phyloP scores from a whole-genome alignment of 495 filamentous ascomycete species.

The Symbiotaphrina buchneri region DNA sequence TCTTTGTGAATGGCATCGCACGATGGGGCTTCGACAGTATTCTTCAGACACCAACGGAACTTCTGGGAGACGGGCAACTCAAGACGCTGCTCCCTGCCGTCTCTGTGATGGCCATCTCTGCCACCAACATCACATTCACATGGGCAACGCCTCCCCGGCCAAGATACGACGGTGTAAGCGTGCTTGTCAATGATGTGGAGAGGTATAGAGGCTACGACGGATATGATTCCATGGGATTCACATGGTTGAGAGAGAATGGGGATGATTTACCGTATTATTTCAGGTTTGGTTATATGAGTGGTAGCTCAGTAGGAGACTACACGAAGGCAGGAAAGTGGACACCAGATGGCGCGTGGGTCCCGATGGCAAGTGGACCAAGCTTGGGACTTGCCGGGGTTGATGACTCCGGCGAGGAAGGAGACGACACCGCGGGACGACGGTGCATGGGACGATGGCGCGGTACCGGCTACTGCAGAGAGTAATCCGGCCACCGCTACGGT shows the following conservation, averaged over 20 bases:
- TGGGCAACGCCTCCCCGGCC: conserved; percentile 23
- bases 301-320: conserved; percentile 14
- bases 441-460: too few species aligned
- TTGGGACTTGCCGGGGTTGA: too few species aligned
- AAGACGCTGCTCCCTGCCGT: conserved; percentile 47
- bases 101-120: conserved; percentile 19
- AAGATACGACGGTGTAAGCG: conserved; percentile 53
- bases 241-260: conserved; percentile 7
- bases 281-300: conserved; percentile 18
- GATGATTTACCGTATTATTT: conserved; percentile 19
- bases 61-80: conserved; percentile 48
- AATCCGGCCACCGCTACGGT: too few species aligned
- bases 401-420: too few species aligned
- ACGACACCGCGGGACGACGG: too few species aligned
- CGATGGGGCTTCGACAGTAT: conserved; percentile 85
- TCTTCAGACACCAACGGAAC: conserved; percentile 54
- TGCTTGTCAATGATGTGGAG: conserved; percentile 90
- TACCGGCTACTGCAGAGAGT: too few species aligned
- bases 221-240: conserved; percentile 5
- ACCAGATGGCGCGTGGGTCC: conserved; percentile 14
- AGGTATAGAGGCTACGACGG: conserved; percentile 24
- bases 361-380: conserved; percentile 15
- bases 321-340: conserved; percentile 17
- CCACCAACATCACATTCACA: conserved; percentile 31
- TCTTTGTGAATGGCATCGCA: conserved; percentile 83